These are phyloP conservation scores for Leccinum aurantiacum DNA, from an alignment of 768 basidiomycete species.

Conservation along the genomic window DNA sequence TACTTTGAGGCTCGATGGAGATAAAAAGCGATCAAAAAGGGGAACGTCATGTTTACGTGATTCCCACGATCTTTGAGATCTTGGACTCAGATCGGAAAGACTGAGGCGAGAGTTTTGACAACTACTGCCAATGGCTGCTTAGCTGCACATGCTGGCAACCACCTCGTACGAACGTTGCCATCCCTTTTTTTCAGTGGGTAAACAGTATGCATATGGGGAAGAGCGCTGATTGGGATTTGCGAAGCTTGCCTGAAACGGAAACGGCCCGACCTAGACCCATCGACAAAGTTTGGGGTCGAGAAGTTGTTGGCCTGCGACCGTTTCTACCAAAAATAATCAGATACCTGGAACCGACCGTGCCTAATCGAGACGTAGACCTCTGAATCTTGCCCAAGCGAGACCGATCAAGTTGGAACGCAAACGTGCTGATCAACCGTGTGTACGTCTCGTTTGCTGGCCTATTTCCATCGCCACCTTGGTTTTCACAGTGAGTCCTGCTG, in stretches of 20 bases:
- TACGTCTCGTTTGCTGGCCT: background rate
- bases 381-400: background rate
- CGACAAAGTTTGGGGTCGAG: background rate
- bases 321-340: background rate
- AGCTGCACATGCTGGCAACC: background rate
- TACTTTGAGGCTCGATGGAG: background rate
- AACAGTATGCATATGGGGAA: too few relatives aligned
- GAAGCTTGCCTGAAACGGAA: too few relatives aligned
- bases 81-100: too few relatives aligned
- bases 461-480: slow-evolving; percentile 1
- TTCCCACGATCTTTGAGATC: slow-evolving; percentile 9
- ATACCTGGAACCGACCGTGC: background rate
- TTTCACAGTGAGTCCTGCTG: slow-evolving; percentile 4
- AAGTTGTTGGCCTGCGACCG: background rate
- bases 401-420: background rate
- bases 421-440: background rate
- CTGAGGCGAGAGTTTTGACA: background rate
- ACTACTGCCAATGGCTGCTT: background rate
- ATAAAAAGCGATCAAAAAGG: background rate
- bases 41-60: background rate
- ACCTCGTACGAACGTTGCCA: background rate
- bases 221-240: background rate
- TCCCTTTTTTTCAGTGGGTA: background rate
- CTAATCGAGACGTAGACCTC: background rate
- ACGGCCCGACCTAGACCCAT: background rate